Evolutionary conservation across 139 green algal species (phyloP).

Genomic region (Chlamydomonas sp.): DNA sequence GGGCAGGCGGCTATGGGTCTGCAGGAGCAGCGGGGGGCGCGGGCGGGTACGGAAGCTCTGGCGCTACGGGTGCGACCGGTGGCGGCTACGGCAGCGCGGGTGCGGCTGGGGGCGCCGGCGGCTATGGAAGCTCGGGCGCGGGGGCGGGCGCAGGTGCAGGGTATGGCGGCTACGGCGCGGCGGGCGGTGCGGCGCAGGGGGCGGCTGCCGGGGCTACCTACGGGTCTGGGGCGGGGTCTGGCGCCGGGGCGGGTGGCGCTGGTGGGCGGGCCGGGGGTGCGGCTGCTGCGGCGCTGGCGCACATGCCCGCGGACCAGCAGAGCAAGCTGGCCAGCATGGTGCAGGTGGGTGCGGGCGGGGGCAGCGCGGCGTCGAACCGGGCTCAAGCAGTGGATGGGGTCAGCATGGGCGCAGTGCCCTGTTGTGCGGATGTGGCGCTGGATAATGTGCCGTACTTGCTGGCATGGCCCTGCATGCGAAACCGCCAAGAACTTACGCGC

Average conservation of each 20-base stretch:
- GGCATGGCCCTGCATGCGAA: too few relatives aligned
- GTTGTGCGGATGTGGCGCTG: too few relatives aligned
- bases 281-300: slow-evolving; percentile 22
- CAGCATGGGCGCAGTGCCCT: too few relatives aligned
- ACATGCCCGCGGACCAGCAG: slow-evolving; percentile 39
- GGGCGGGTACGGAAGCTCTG: not conserved
- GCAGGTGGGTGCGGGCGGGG: slow-evolving; percentile 1
- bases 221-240: not conserved
- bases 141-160: not conserved
- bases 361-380: too few relatives aligned
- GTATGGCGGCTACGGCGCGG: not conserved
- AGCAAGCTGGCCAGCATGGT: slow-evolving; percentile 37
- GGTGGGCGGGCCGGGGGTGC: not conserved
- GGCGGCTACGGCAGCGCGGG: not conserved
- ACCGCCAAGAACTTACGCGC: too few relatives aligned
- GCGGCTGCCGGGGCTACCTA: not conserved
- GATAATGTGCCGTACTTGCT: too few relatives aligned
- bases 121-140: not conserved
- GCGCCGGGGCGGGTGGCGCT: not conserved
- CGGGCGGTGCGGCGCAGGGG: not conserved
- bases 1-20: not conserved
- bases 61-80: not conserved
- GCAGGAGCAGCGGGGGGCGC: not conserved
- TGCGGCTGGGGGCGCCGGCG: not conserved
- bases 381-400: not conserved